Evolutionary conservation across 139 green algal genomes (phyloP).

Genomic region (Diplosphaera chodatii): DNA sequence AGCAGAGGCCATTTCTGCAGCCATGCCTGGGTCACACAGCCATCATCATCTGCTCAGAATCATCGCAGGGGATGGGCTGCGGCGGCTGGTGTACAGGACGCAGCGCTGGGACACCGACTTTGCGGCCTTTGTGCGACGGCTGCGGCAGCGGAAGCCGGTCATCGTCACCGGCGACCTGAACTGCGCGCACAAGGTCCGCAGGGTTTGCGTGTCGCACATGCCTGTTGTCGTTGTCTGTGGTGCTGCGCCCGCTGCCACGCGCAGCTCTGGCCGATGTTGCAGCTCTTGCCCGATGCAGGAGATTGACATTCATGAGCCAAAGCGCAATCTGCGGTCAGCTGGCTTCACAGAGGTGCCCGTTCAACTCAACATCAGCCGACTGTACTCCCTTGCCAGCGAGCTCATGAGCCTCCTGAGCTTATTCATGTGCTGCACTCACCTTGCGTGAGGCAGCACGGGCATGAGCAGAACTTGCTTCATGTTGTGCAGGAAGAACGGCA

Average conservation of each 20-base stretch:
- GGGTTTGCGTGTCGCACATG: no score
- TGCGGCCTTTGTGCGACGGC: constrained; percentile 26
- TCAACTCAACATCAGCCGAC: no score
- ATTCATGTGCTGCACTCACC: no score
- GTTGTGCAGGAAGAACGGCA: constrained; percentile 56
- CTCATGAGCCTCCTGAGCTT: no score
- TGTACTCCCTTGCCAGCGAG: no score
- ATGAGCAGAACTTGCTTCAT: no score
- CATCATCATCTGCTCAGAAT: neutral
- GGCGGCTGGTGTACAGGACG: constrained; percentile 54
- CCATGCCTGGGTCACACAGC: no score
- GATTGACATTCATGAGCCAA: constrained; percentile 75
- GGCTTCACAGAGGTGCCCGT: constrained; percentile 67
- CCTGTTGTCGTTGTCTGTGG: no score
- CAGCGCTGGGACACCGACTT: constrained; percentile 39
- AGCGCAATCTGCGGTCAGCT: constrained; percentile 56
- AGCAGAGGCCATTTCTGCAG: no score
- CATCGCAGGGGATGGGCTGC: constrained; percentile 36
- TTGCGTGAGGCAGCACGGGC: no score
- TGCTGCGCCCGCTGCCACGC: no score
- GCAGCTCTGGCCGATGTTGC: no score
- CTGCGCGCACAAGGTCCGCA: constrained; percentile 12
- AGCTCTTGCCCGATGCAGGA: constrained; percentile 18
- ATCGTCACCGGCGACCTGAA: constrained; percentile 49
- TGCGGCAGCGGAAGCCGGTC: constrained; percentile 53